Evolutionary conservation across 345 rosid species (phyloP).

Genomic region (Viola odorata): DNA sequence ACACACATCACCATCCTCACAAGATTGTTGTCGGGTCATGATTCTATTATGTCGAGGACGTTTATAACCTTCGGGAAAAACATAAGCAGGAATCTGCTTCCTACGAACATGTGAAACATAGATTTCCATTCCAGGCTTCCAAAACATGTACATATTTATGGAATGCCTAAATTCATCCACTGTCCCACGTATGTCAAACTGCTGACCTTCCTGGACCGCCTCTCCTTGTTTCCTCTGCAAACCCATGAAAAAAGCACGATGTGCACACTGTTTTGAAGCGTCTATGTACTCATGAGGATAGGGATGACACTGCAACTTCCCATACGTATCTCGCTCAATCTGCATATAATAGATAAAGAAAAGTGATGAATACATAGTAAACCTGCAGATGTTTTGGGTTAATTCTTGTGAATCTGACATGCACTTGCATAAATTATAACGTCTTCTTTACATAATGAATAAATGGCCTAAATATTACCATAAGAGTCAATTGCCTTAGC

Average conservation of each 20-base stretch:
- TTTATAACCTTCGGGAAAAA: constrained; percentile 44
- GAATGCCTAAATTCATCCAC: constrained; percentile 51
- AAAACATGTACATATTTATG: constrained; percentile 45
- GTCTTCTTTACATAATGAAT: neutral
- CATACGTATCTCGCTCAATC: constrained; percentile 64
- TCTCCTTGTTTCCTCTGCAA: constrained; percentile 64
- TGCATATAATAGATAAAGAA: constrained; percentile 18
- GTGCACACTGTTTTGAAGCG: constrained; percentile 41
- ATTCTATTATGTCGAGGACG: constrained; percentile 26
- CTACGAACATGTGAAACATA: constrained; percentile 57
- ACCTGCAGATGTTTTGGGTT: neutral
- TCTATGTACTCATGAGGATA: constrained; percentile 50
- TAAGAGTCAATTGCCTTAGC: constrained; percentile 55
- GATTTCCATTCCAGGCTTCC: constrained; percentile 73
- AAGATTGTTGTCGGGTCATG: constrained; percentile 20
- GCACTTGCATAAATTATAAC: neutral
- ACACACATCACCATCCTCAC: constrained; percentile 25
- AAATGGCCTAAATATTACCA: constrained; percentile 35
- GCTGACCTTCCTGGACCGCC: constrained; percentile 52
- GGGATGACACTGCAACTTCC: constrained; percentile 71
- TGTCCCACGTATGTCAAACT: constrained; percentile 65
- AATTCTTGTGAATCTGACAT: neutral
- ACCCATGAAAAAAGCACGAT: constrained; percentile 58
- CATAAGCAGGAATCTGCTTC: constrained; percentile 55
- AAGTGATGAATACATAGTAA: constrained; percentile 1